Evolutionary conservation across 176 grass and related monocot species (phyloP), one percentile per base, ranked within the genome.

Genomic region (Rhynchospora breviuscula): DNA sequence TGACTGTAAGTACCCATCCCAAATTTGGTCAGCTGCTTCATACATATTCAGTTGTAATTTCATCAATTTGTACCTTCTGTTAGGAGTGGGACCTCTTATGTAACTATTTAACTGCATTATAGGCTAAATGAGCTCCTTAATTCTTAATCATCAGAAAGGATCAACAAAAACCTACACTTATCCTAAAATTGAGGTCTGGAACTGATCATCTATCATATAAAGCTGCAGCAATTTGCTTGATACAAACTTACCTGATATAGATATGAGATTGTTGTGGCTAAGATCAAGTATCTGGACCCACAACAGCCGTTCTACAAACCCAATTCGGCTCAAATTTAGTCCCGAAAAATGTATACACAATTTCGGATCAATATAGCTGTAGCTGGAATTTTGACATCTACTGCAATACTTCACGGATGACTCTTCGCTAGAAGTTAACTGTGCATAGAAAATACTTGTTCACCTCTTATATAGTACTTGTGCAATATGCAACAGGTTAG

Each of bases 281-380:
- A 98, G 96, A 86, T 98, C 96, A 81, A 98, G 80, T 45, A 90
- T 83, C 89, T 95, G 92, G 85, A 98, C 88, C 92, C 92, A 98
- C 60, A 95, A 80, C 18, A 98, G 13, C 51, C 88, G 89, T 79
- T 98, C 91, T 33, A 77, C 69, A 86, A 88, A 93, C 67, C 91
- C 89, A 84, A 95, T 81, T 25, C 77, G 76, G 54, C 92, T 95
- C 85, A 95, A 68, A 73, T 90, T 90, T 47, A 95, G 82, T 56
- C 54, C 75, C 48, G 83, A 82, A 59, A 98, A 57, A 31, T 86
- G 86, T 67, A 90, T 78, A 75, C 84, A 89, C 14, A 85, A 87
- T 19, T 82, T 85, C 4, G 21, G 15, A 18, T 74, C 21, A 60
- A 93, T 69, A 19, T 49, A 85, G 44, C 86, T 79, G 69, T 78